Evolutionary conservation across 768 basidiomycete species (phyloP), one percentile per base, ranked within the genome.

Genomic region (Lactarius indigo): DNA sequence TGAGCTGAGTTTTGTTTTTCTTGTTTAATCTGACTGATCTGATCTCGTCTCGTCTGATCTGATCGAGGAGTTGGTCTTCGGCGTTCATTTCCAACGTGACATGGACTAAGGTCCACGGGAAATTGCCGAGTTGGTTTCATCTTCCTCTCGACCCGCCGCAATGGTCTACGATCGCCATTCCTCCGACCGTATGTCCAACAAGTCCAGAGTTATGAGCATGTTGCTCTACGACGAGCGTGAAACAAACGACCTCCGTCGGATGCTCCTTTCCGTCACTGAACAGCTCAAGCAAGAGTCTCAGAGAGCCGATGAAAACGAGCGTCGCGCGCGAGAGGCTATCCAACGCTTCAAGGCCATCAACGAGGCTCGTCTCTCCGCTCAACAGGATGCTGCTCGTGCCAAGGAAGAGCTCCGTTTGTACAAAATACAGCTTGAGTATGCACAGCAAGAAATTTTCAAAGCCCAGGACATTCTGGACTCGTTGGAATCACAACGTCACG

Each of bases 391-490:
- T 2, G 55, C 69, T 13, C 73, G 72, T 35, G 74, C 77, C 13
- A 78, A 78, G 58, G 80, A 85, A 37, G 87, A 89, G 68, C 72
- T 87, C 56, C 75, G 77, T 57, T 61, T 86, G 61, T 88, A 87
- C 72, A 87, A 85, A 72, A 58, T 83, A 1, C 85, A 87, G 77
- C 75, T 87, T 31, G 82, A 84, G 20, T 76, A 81, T 39, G 87
- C 87, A 18, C 86, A 88, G 69, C 78, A 78, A 76, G 85, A 88
- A 71, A 85, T 88, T 47, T 72, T 76, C 28, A 79, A 80, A 41
- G 87, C 86, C 0, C 85, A 88, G 67, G 78, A 80, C 4, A 77
- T 84, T 5, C 79, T 87, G 13, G 76, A 79, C 37, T 75, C 79
- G 23, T 76, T 86, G 5, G 82, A 86, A 58, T 75, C 75, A 0